Percentiles rank a stretch among this genome's conserved stretches.
phyloP scores from a whole-genome alignment of 495 filamentous ascomycete genomes.

The Glonium stellatum region DNA sequence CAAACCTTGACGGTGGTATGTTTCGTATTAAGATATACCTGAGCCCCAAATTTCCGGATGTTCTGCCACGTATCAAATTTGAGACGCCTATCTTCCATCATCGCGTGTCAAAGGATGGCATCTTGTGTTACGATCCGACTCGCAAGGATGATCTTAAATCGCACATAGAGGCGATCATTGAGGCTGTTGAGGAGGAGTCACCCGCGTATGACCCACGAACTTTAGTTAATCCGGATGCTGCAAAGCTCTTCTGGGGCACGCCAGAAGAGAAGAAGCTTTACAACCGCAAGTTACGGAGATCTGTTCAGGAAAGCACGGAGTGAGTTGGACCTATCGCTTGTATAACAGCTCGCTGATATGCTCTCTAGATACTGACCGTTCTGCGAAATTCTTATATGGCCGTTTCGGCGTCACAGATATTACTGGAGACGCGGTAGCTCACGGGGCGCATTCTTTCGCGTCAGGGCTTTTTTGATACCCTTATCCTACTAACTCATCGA shows the following conservation, averaged over 20 bases:
- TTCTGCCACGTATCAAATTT: constrained; percentile 78
- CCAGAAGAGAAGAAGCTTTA: constrained; percentile 74
- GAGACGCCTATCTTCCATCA: constrained; percentile 82
- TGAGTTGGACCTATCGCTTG: constrained; percentile 29
- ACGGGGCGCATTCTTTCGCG: neutral
- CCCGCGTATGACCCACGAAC: constrained; percentile 89
- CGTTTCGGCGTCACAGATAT: neutral
- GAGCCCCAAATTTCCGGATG: constrained; percentile 85
- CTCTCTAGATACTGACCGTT: constrained; percentile 4
- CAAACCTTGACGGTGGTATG: constrained; percentile 84
- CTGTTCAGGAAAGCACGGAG: constrained; percentile 50
- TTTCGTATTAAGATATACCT: constrained; percentile 74
- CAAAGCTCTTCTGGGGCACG: constrained; percentile 80
- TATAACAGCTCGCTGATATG: neutral
- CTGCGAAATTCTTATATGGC: neutral
- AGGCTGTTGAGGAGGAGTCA: constrained; percentile 73
- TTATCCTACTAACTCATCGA: neutral
- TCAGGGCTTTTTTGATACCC: constrained; percentile 3
- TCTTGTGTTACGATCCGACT: constrained; percentile 73
- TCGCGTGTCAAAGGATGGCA: constrained; percentile 69
- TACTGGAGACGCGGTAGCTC: neutral
- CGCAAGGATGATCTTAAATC: constrained; percentile 70
- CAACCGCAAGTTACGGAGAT: constrained; percentile 65
- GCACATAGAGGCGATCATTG: constrained; percentile 81
- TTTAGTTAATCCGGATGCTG: constrained; percentile 78